These are phyloP conservation scores for Vaccinium vitisidaea DNA, from an alignment of 148 eudicot genomes.

Conservation along the genomic window DNA sequence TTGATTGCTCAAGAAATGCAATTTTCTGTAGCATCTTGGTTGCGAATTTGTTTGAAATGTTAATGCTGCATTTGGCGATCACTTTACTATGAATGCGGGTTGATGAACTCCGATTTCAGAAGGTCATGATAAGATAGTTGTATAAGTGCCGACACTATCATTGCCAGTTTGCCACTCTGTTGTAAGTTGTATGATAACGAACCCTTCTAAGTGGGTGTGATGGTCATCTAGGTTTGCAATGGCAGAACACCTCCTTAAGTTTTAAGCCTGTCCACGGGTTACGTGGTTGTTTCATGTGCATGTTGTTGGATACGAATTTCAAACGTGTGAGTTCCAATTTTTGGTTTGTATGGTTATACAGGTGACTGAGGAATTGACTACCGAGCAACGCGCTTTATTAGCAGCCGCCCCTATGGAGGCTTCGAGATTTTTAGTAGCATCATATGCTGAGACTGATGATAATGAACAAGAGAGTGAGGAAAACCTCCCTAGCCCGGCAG, in stretches of 20 bases:
- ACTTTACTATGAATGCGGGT: neutral
- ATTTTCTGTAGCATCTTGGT: neutral
- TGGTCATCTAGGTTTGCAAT: neutral
- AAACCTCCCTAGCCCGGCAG: constrained; percentile 19
- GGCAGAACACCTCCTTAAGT: neutral
- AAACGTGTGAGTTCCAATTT: neutral
- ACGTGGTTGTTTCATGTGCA: neutral
- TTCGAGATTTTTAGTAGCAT: constrained; percentile 50
- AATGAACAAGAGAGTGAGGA: constrained; percentile 32
- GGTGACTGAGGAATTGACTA: constrained; percentile 37
- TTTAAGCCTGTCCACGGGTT: neutral
- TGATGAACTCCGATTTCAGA: neutral
- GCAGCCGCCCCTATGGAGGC: constrained; percentile 74
- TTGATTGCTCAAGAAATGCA: neutral
- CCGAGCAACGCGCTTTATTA: constrained; percentile 64
- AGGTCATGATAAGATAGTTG: neutral
- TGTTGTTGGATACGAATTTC: neutral
- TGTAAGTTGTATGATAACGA: neutral
- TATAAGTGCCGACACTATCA: neutral
- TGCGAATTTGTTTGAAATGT: neutral
- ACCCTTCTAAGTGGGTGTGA: neutral
- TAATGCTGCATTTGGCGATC: neutral
- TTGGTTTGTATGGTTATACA: constrained; percentile 16
- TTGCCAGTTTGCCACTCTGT: neutral
- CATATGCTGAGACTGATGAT: constrained; percentile 31